Percentiles rank a stretch among this genome's conserved stretches.
These are phyloP conservation scores for Aquilaria agallochum DNA, from an alignment of 441 rosid genomes.

Conservation along the genomic window DNA sequence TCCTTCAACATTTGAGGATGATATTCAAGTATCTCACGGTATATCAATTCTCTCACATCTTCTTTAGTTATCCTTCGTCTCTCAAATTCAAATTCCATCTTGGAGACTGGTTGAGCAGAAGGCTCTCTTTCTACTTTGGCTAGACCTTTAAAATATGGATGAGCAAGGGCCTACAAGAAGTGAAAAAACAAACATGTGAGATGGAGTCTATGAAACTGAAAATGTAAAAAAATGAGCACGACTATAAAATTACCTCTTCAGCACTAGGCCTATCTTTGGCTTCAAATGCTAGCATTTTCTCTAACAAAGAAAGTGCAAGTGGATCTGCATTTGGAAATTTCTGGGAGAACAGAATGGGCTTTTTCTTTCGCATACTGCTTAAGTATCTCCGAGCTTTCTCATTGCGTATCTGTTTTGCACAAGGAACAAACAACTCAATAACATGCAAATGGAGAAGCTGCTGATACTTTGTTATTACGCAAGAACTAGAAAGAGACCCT, in stretches of 20 bases:
- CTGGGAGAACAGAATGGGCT: slow-evolving; percentile 66
- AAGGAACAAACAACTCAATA: too few species aligned
- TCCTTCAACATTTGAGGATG: slow-evolving; percentile 90
- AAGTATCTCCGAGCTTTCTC: slow-evolving; percentile 89
- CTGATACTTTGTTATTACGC: slow-evolving; percentile 2
- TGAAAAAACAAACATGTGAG: slow-evolving; percentile 9
- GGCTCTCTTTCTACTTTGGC: slow-evolving; percentile 94
- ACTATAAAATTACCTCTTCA: slow-evolving; percentile 56
- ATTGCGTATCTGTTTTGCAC: slow-evolving; percentile 61
- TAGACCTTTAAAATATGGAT: slow-evolving; percentile 82
- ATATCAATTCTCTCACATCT: slow-evolving; percentile 84
- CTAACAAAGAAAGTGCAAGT: slow-evolving; percentile 78
- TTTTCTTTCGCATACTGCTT: slow-evolving; percentile 83
- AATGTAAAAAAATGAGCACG: slow-evolving; percentile 4
- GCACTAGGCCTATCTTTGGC: slow-evolving; percentile 82
- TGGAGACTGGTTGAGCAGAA: slow-evolving; percentile 83
- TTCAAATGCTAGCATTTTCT: slow-evolving; percentile 86
- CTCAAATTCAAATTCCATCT: slow-evolving; percentile 90
- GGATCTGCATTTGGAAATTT: slow-evolving; percentile 87
- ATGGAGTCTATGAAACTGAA: slow-evolving; percentile 1
- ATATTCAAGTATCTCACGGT: slow-evolving; percentile 78
- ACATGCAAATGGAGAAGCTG: too few species aligned
- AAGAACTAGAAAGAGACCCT: slow-evolving; percentile 44
- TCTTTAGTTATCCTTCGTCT: slow-evolving; percentile 85
- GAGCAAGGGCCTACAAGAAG: slow-evolving; percentile 72